phyloP scores from a whole-genome alignment of 2,329 filamentous ascomycete genomes.

The Pezizomycotina sp. region DNA sequence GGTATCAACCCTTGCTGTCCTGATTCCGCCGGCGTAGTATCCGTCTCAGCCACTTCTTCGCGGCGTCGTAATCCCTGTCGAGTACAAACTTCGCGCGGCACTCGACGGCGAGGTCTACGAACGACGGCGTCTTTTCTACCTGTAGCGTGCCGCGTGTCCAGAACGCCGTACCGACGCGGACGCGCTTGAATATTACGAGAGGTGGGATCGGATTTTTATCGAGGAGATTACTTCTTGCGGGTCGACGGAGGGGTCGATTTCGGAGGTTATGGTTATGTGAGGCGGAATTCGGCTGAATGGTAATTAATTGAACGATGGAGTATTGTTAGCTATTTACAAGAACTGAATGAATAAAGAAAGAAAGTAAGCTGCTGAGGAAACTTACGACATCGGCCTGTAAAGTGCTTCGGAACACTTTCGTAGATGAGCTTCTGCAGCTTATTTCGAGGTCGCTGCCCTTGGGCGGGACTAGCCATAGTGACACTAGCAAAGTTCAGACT shows the following conservation, averaged over 20 bases:
- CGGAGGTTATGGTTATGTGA: constrained; percentile 23
- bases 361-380: background rate
- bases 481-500: constrained; percentile 11
- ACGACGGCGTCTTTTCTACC: constrained; percentile 17
- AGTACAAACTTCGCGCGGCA: constrained; percentile 18
- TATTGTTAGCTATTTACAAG: background rate
- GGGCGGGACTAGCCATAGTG: constrained; percentile 22
- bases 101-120: constrained; percentile 18
- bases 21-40: constrained; percentile 19
- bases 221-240: constrained; percentile 12
- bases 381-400: constrained; percentile 15
- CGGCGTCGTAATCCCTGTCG: constrained; percentile 7
- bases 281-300: constrained; percentile 20
- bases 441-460: constrained; percentile 8
- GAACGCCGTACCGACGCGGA: constrained; percentile 22
- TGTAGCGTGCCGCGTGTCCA: constrained; percentile 22
- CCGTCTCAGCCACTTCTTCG: constrained; percentile 19
- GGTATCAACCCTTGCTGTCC: constrained; percentile 20
- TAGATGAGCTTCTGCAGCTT: constrained; percentile 19
- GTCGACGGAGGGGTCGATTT: constrained; percentile 11
- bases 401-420: constrained; percentile 19
- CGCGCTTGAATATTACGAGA: constrained; percentile 17
- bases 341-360: background rate
- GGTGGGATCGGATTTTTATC: constrained; percentile 7
- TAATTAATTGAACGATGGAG: background rate